Conservation (phyloP, 768 basidiomycete species). For the Phanerochaete sordida region DNA sequence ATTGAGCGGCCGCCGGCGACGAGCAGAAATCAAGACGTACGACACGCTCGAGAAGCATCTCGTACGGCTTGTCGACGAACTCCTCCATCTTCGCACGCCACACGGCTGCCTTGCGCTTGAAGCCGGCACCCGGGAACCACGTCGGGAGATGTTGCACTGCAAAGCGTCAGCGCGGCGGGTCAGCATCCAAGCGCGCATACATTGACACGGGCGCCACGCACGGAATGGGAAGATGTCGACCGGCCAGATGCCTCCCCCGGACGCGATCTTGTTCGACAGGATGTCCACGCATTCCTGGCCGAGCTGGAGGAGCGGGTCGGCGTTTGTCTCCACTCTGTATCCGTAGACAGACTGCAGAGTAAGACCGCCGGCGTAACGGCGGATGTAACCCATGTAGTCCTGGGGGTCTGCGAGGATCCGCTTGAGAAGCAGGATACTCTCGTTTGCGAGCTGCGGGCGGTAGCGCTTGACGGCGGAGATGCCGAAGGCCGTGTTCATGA, state of each 20-base stretch:
- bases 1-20: no score
- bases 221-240: conserved; percentile 36
- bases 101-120: conserved; percentile 51
- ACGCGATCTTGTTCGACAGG: conserved; percentile 41
- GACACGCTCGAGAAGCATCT: conserved; percentile 53
- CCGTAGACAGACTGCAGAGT: conserved; percentile 64
- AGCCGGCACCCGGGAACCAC: conserved; percentile 68
- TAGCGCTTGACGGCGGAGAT: conserved; percentile 50
- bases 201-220: conserved; percentile 17
- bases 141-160: conserved; percentile 52
- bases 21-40: conserved; percentile 30
- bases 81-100: conserved; percentile 68
- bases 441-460: conserved; percentile 51
- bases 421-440: conserved; percentile 55
- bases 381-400: conserved; percentile 32
- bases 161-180: conserved; percentile 18
- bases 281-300: conserved; percentile 40
- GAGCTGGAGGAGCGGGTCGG: conserved; percentile 39
- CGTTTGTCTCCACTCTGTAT: conserved; percentile 38
- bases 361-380: conserved; percentile 46
- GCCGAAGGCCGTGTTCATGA: conserved; percentile 65
- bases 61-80: conserved; percentile 62
- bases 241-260: conserved; percentile 40
- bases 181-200: background rate
- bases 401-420: conserved; percentile 44